Conservation (phyloP, 129 eudicot species). For the Gnaphalium uliginosum region DNA sequence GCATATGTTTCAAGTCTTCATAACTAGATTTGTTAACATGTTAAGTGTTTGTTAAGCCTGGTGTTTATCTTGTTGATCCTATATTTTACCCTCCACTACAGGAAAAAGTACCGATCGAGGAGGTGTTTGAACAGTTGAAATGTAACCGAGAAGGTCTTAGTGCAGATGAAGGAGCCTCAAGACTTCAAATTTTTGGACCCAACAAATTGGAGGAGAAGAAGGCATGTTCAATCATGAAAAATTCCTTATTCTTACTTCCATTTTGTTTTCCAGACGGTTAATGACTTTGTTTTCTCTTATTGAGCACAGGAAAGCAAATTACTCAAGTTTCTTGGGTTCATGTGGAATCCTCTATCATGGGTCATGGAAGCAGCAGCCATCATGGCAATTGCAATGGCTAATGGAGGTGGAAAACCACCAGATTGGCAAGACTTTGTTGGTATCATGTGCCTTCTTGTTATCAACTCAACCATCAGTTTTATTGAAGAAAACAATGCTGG, state of each 20-base stretch:
- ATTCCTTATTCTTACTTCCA: neutral
- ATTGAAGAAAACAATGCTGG: constrained; percentile 92
- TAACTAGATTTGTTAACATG: neutral
- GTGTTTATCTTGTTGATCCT: constrained; percentile 9
- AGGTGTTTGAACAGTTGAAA: constrained; percentile 92
- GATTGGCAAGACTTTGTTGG: constrained; percentile 96
- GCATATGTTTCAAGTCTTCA: constrained; percentile 9
- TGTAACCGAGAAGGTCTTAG: constrained; percentile 79
- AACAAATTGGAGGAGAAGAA: constrained; percentile 90
- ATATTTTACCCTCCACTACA: constrained; percentile 27
- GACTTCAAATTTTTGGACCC: constrained; percentile 82
- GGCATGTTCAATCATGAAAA: constrained; percentile 35
- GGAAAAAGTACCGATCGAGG: constrained; percentile 91
- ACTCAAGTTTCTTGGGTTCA: constrained; percentile 91
- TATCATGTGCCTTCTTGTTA: constrained; percentile 81
- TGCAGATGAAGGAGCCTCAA: constrained; percentile 68
- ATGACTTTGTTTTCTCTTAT: neutral
- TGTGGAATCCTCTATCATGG: constrained; percentile 98
- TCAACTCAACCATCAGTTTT: constrained; percentile 90
- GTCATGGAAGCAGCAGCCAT: constrained; percentile 92
- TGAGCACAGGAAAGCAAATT: constrained; percentile 71
- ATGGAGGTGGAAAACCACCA: constrained; percentile 78
- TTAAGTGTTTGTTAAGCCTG: constrained; percentile 19
- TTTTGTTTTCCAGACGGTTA: neutral
- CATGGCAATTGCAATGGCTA: constrained; percentile 84